Percentiles rank a stretch among this genome's conserved stretches.
These are phyloP conservation scores for Trypanosoma scelopori DNA, from an alignment of 208 protist genomes.

Conservation along the genomic window DNA sequence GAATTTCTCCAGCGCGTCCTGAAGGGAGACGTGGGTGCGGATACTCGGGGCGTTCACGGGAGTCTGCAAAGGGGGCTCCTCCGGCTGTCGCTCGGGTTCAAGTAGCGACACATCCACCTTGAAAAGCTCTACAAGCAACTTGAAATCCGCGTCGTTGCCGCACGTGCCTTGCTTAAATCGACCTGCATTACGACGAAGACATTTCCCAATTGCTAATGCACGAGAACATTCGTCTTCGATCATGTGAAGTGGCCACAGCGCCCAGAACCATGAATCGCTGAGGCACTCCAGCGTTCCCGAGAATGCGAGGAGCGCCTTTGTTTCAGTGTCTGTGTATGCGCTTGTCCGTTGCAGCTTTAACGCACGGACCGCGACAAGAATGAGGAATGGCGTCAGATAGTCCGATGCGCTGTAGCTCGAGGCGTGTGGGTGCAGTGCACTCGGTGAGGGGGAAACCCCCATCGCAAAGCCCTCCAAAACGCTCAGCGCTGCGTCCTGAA, in stretches of 20 bases:
- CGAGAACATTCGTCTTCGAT: constrained; percentile 48
- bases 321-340: constrained; percentile 70
- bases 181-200: constrained; percentile 75
- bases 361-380: constrained; percentile 54
- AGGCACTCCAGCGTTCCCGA: constrained; percentile 67
- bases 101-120: constrained; percentile 46
- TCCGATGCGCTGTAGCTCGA: constrained; percentile 84
- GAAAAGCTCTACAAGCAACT: constrained; percentile 37
- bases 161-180: constrained; percentile 33
- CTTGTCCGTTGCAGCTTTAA: constrained; percentile 43
- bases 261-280: constrained; percentile 80
- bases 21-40: constrained; percentile 57
- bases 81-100: constrained; percentile 34
- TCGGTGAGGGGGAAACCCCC: constrained; percentile 43
- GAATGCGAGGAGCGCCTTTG: constrained; percentile 63
- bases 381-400: constrained; percentile 79
- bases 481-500: constrained; percentile 73
- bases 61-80: constrained; percentile 24
- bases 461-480: constrained; percentile 72
- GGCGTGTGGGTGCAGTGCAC: constrained; percentile 79
- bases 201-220: constrained; percentile 52
- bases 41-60: constrained; percentile 66
- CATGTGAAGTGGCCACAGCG: constrained; percentile 78
- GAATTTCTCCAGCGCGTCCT: constrained; percentile 51
- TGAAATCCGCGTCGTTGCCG: constrained; percentile 35